Conservation (phyloP, 148 eudicot genomes). For the Bassia scoparia region DNA sequence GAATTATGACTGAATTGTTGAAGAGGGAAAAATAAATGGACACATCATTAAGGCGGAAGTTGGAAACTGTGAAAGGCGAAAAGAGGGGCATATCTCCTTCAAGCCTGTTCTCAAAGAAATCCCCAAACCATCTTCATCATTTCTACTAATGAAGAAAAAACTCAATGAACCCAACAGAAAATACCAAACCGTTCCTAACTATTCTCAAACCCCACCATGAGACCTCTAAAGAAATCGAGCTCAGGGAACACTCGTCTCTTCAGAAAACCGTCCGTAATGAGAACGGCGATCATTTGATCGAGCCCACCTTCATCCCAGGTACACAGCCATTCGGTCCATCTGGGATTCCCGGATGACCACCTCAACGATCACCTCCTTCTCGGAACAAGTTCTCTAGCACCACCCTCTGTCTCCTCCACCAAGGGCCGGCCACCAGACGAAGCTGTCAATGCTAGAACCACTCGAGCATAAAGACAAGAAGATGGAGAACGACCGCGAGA, state of each 20-base stretch:
- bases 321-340: slow-evolving; percentile 20
- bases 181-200: slow-evolving; percentile 47
- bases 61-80: slow-evolving; percentile 30
- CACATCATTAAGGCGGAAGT: slow-evolving; percentile 38
- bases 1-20: background rate
- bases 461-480: slow-evolving; percentile 20
- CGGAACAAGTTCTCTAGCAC: slow-evolving; percentile 6
- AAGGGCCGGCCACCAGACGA: slow-evolving; percentile 13
- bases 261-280: slow-evolving; percentile 20
- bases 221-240: slow-evolving; percentile 33
- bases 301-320: slow-evolving; percentile 33
- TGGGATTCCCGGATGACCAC: background rate
- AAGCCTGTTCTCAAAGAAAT: slow-evolving; percentile 16
- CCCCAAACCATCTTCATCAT: slow-evolving; percentile 19
- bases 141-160: slow-evolving; percentile 12
- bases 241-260: slow-evolving; percentile 8
- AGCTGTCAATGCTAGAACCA: slow-evolving; percentile 16
- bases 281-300: slow-evolving; percentile 51
- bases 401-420: slow-evolving; percentile 13
- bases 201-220: slow-evolving; percentile 52
- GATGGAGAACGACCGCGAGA: slow-evolving; percentile 11
- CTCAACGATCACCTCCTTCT: slow-evolving; percentile 32
- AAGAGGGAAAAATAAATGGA: slow-evolving; percentile 33
- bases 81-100: slow-evolving; percentile 48
- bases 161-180: slow-evolving; percentile 19